phyloP scores from a whole-genome alignment of 108 stramenopile genomes.

The Cyclotella sp. region DNA sequence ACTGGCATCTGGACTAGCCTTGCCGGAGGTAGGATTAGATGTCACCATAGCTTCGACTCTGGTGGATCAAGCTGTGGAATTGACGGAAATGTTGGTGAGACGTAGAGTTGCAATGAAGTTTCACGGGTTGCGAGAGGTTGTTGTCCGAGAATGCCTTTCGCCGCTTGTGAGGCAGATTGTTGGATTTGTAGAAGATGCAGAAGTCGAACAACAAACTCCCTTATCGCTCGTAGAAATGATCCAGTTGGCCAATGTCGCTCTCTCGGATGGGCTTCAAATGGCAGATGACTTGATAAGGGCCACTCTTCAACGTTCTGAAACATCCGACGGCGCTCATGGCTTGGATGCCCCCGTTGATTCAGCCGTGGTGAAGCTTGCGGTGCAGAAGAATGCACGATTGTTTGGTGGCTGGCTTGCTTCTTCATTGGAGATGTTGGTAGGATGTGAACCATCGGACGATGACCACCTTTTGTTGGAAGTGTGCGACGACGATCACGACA shows the following conservation, averaged over 20 bases:
- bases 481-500: conserved; percentile 29
- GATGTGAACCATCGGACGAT: conserved; percentile 63
- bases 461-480: conserved; percentile 45
- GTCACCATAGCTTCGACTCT: conserved; percentile 63
- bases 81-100: conserved; percentile 78
- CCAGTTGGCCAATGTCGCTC: conserved; percentile 71
- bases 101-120: conserved; percentile 78
- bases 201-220: conserved; percentile 29
- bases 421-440: conserved; percentile 72
- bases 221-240: conserved; percentile 53
- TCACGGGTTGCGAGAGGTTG: conserved; percentile 53
- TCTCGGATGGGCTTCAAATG: conserved; percentile 83
- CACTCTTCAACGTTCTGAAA: conserved; percentile 48
- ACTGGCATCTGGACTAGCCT: conserved; percentile 73
- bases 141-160: conserved; percentile 70
- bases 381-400: conserved; percentile 62
- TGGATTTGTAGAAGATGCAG: conserved; percentile 25
- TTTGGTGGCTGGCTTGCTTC: conserved; percentile 82
- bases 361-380: conserved; percentile 71
- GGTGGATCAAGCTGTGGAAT: conserved; percentile 72
- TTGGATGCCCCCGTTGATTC: conserved; percentile 54
- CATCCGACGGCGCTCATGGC: conserved; percentile 27
- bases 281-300: conserved; percentile 84
- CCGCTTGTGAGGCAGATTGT: conserved; percentile 62
- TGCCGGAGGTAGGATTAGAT: conserved; percentile 74